A percentile compares a stretch with the other conserved stretches of the same genome.
Conservation (phyloP, 768 basidiomycete genomes). For the Psilocybe azurescens region DNA sequence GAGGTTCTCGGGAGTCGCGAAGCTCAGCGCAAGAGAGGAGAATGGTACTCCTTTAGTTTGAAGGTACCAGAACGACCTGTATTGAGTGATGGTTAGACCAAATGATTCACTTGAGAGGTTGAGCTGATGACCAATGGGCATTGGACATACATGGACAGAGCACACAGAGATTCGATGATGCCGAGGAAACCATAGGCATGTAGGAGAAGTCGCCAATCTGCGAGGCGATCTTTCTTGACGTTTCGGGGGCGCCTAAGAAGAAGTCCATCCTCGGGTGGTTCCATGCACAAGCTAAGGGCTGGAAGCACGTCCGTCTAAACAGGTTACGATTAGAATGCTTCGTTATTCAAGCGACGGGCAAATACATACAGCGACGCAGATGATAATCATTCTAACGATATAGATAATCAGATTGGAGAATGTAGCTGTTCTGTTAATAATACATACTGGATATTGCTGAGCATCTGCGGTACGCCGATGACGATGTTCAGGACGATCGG, state of each 20-base stretch:
- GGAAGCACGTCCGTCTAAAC: conserved; percentile 58
- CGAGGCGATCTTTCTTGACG: conserved; percentile 59
- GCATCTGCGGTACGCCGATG: conserved; percentile 38
- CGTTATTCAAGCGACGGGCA: not conserved
- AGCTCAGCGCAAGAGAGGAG: conserved; percentile 49
- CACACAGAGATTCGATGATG: conserved; percentile 48
- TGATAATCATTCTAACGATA: conserved; percentile 43
- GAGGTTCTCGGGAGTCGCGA: conserved; percentile 36
- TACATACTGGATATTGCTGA: conserved; percentile 47
- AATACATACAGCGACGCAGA: conserved; percentile 48
- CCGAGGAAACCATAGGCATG: conserved; percentile 68
- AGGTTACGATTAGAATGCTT: not conserved
- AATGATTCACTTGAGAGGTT: not conserved
- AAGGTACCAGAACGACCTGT: conserved; percentile 39
- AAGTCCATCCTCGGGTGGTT: conserved; percentile 66
- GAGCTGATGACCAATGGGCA: not conserved
- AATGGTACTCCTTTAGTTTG: conserved; percentile 53
- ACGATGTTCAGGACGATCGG: conserved; percentile 58
- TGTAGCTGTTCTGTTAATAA: not conserved
- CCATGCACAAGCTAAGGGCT: conserved; percentile 59
- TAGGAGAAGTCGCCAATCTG: conserved; percentile 53
- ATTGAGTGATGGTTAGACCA: conserved; percentile 19
- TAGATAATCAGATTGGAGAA: not conserved
- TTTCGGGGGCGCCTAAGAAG: conserved; percentile 60
- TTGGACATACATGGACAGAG: conserved; percentile 51